A percentile compares a stretch with the other conserved stretches of the same genome.
Conservation (phyloP, 2,329 filamentous ascomycete species). For the Aspergillus sp. region DNA sequence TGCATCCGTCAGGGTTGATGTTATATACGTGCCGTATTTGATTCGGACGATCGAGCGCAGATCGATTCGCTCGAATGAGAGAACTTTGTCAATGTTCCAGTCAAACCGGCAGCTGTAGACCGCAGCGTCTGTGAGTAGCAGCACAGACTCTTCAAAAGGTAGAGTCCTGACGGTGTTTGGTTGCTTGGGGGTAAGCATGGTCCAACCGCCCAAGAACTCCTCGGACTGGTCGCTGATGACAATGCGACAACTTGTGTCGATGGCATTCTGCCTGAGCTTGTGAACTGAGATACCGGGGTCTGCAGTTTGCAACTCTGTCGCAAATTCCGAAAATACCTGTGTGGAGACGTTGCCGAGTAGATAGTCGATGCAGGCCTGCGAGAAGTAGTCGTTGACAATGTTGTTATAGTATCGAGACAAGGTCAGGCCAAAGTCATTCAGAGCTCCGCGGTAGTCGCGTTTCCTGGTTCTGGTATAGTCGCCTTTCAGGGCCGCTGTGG, state of each 20-base stretch:
- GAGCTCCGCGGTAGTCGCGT: constrained; percentile 84
- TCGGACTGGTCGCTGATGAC: constrained; percentile 83
- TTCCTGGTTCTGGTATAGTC: constrained; percentile 93
- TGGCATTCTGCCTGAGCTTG: constrained; percentile 83
- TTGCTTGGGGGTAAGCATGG: constrained; percentile 74
- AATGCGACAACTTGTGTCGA: constrained; percentile 84
- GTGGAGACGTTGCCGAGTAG: constrained; percentile 85
- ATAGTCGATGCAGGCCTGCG: constrained; percentile 93
- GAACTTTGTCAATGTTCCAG: constrained; percentile 93
- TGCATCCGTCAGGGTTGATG: constrained; percentile 76
- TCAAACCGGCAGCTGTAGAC: constrained; percentile 91
- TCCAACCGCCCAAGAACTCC: constrained; percentile 88
- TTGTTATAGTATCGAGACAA: constrained; percentile 77
- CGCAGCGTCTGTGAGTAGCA: constrained; percentile 82
- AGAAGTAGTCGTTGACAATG: constrained; percentile 97
- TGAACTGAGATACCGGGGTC: constrained; percentile 88
- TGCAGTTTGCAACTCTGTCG: constrained; percentile 87
- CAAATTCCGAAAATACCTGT: constrained; percentile 90
- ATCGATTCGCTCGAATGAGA: constrained; percentile 84
- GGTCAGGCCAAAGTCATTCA: constrained; percentile 89
- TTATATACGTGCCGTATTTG: constrained; percentile 85
- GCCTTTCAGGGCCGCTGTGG: constrained; percentile 92
- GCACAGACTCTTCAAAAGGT: constrained; percentile 84
- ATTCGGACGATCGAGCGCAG: constrained; percentile 74
- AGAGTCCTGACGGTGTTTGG: constrained; percentile 71